Evolutionary conservation across 2,329 filamentous ascomycete species (phyloP), one percentile per base, ranked within the genome.

Genomic region (Boeremia lycopersici): DNA sequence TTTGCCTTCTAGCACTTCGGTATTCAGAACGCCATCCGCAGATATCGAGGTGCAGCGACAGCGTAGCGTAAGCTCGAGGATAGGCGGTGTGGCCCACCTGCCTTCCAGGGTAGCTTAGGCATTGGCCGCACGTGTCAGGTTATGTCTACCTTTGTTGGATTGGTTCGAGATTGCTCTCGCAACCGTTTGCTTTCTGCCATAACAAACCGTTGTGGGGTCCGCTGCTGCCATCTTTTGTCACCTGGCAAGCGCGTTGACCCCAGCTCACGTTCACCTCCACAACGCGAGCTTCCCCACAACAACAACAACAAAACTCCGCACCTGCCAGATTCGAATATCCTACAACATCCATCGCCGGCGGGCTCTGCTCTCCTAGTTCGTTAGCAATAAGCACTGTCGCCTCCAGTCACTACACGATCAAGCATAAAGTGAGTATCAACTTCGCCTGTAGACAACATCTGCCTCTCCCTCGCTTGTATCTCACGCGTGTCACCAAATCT

Each of bases 1-100:
- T 25, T 64, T 84, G 59, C 79, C 81, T 1, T 87, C 85, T 2
- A 87, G 85, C 5, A 86, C 83, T 1, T 88, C 85, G 0, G 86
- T 88, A 0, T 88, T 88, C 59, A 77, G 82, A 8, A 88, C 85
- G 0, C 81, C 81, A 1, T 83, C 81, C 26, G 67, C 63, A 6
- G 74, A 77, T 40, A 43, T 72, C 4, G 68, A 73, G 34, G 57
- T 67, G 36, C 61, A 72, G 9, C 59, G 65, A 40, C 59, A 55
- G 36, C 42, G 64, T 29, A 63, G 56, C 40, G 23, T 45, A 33
- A 59, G 36, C 33, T 59, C 61, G 39, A 31, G 38, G 25, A 41
- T 43, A 29, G 26, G 34, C 28, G 36, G 28, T 26, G 43, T 48
- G 17, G 36, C 31, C 26, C 52, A 55, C 28, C 51, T 54, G 25